Base-by-base conservation (phyloP, 306 rosid genomes). In the Vigna unguiculata region DNA sequence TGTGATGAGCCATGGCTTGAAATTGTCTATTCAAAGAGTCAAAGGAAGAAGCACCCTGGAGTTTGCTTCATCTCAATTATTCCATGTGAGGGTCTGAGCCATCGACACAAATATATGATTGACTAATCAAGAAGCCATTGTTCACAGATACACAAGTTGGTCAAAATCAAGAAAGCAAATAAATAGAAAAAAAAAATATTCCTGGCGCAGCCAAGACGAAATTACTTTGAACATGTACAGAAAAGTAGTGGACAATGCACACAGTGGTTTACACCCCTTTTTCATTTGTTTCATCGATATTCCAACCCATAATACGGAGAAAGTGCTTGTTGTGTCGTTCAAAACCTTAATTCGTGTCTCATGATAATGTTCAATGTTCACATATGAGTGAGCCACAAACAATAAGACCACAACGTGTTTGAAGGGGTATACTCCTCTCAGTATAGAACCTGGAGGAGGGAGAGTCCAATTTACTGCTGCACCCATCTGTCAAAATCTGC, bases 21-120 rank as follows among this genome's bases (percentile, higher is more conserved):
- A 62, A 75, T 41, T 80, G 34, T 67, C 72, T 57, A 78, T 84
- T 84, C 83, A 84, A 82, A 68, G 20, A 81, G 90, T 88, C 90
- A 86, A 86, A 84, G 80, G 72, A 80, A 75, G 63, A 76, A 67
- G 46, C 65, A 19, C 81, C 64, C 24, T 48, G 4, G 11, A 40
- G 74, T 74, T 72, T 58, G 38, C 32, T 38, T 16, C 48, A 12
- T 15, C 16, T 2, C 48, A 63, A 63, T 17, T 60, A 43, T 19
- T 58, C 30, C 10, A 1, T 75, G 7, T 43, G 16, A 59, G 21
- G 5, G 2, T 15, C 13, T 6, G 20, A 65, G 75, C 30, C 60
- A 80, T 58, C 12, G 32, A 64, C 63, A 64, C 30, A 25, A 5
- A 52, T 15, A 24, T 47, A 38, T 20, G 57, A 64, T 78, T 81